These are phyloP conservation scores for Cordyceps cateniannulata DNA, from an alignment of 2,329 filamentous ascomycete species.

Conservation along the genomic window DNA sequence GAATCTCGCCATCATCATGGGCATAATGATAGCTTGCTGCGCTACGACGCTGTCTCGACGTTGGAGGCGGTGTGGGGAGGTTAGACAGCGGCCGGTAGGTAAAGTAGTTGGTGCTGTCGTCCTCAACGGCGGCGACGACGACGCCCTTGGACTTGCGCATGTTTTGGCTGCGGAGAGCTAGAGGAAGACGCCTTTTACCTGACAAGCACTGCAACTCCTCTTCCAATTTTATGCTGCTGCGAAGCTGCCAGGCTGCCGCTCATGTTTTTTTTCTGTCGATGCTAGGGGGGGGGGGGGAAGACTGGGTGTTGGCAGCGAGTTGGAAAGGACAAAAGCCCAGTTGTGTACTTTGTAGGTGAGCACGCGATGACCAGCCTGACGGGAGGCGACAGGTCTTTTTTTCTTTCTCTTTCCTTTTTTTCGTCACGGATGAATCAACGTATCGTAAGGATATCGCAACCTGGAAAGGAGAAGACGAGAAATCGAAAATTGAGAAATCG, in stretches of 20 bases:
- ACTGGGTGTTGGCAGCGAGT: background rate
- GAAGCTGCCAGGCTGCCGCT: background rate
- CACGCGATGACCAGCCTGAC: slow-evolving; percentile 4
- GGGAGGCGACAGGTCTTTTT: background rate
- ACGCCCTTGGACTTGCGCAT: slow-evolving; percentile 16
- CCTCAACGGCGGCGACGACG: slow-evolving; percentile 14
- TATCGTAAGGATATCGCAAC: background rate
- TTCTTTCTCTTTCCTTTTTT: background rate
- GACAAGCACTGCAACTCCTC: slow-evolving; percentile 2
- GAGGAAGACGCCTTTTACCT: background rate
- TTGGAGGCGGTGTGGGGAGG: slow-evolving; percentile 59
- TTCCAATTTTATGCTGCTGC: background rate
- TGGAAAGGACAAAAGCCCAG: too few relatives aligned
- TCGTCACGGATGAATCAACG: background rate
- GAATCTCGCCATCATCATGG: slow-evolving; percentile 39
- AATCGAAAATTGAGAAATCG: too few relatives aligned
- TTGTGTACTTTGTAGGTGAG: background rate
- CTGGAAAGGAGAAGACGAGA: background rate
- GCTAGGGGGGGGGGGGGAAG: background rate
- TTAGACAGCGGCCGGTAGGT: slow-evolving; percentile 63
- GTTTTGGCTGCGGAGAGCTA: background rate
- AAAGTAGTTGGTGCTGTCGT: slow-evolving; percentile 48
- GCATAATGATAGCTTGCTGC: slow-evolving; percentile 9
- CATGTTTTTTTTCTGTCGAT: slow-evolving; percentile 12
- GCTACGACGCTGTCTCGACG: slow-evolving; percentile 39